Base-by-base conservation (phyloP, 345 rosid genomes). In the Bruguiera parviflora region DNA sequence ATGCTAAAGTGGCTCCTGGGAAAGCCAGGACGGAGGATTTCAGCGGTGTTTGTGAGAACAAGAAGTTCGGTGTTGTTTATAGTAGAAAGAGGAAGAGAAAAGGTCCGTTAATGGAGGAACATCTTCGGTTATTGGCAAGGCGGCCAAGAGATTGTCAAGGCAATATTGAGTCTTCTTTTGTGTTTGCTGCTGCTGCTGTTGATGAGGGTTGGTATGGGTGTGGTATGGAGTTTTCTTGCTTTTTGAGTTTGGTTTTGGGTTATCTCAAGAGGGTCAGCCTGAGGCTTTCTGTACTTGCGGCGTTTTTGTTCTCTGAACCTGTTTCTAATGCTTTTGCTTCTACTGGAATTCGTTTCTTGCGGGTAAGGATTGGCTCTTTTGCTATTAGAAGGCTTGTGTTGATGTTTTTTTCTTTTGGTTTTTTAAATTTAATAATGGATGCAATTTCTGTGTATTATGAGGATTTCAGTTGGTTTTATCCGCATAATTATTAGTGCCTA, bases 61-160 rank as follows among this genome's bases (percentile, higher is more conserved):
- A 53, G 82, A 82, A 71, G 90, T 90, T 64, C 70, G 97, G 98
- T 68, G 73, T 81, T 75, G 97, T 96, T 37, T 96, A 92, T 77
- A 70, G 67, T 68, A 84, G 96, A 57, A 90, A 86, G 75, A 83
- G 90, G 83, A 90, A 83, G 87, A 82, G 88, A 79, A 57, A 63
- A 69, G 75, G 24, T 55, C 60, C 9, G 22, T 70, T 52, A 13
- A 76, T 71, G 56, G 28, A 1, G 25, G 70, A 58, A 46, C n/a
- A 35, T 65, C 71, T 65, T 58, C 81, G 70, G 61, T 88, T 82
- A 75, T 75, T 78, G 19, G 66, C 89, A 22, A 88, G 92, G 83
- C 84, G 74, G 59, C 79, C 77, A 31, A 83, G 84, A 68, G 81
- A 72, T 73, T 71, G 53, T 70, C 66, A 28, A 35, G 62, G 57